Base-by-base conservation (phyloP, 768 basidiomycete species). In the Porphyrellus cyaneotinctus region DNA sequence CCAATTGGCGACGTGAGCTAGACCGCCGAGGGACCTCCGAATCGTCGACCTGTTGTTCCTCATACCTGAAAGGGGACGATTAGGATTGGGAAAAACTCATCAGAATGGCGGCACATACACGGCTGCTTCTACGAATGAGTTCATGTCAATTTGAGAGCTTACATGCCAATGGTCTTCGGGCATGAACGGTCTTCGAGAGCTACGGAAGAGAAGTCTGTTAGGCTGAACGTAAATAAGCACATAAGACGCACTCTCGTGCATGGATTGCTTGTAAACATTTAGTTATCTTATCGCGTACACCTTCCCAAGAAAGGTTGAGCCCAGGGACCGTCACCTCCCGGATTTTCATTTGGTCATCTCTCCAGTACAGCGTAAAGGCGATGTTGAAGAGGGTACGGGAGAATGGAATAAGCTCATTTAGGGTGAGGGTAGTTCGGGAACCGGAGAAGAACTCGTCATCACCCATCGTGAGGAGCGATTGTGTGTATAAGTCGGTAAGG, bases 381-480 rank as follows among this genome's bases (percentile, higher is more conserved):
- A 95, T 78, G 62, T 95, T 88, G 49, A 95, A 68, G 56, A 95
- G 74, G 54, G 90, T 81, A n/a, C 81, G 78, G 15, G 86, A 88
- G 54, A 95, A 82, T 5, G 78, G 74, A 30, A 76, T 71, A 20
- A 97, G 77, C 58, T 98, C 97, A 60, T 95, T 91, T 9, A 95
- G 66, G 0, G 78, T 75, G 2, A 98, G 77, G 0, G 94, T 88
- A 56, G 94, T 95, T 18, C 84, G 73, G n/a, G 69, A 64, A 45
- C 52, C 55, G 2, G 83, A 81, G 65, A 97, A 97, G 73, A 98
- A 98, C 66, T 98, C 97, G 70, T 97, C 95, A 61, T 99, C 97
- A 1, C 91, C 91, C 79, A 98, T 90, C 0, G 93, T 93, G 30
- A 92, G 75, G 30, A 98, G 78, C 1, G 85, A 81, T 53, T 95